A percentile compares a stretch with the other conserved stretches of the same genome.
Conservation (phyloP, 768 basidiomycete genomes). For the Mycena rebaudengoi region DNA sequence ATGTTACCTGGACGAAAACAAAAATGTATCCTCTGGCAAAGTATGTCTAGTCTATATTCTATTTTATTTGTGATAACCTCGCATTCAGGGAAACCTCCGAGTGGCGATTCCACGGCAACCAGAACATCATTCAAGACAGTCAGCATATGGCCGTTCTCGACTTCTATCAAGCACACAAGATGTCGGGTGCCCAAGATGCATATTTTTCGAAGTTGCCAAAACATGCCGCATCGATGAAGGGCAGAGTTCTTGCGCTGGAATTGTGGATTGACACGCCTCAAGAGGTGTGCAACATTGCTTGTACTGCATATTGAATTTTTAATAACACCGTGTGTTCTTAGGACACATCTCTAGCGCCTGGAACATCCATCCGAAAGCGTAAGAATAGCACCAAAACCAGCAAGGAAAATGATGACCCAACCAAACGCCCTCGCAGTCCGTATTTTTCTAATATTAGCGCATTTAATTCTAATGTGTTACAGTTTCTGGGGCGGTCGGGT, state of each 20-base stretch:
- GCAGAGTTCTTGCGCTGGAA: not conserved
- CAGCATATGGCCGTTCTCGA: conserved; percentile 3
- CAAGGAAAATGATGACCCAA: not conserved
- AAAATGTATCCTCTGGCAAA: not conserved
- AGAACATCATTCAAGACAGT: conserved; percentile 11
- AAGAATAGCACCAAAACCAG: not conserved
- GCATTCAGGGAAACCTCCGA: not conserved
- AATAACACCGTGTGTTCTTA: not conserved
- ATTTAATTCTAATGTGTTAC: not conserved
- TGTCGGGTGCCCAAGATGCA: not conserved
- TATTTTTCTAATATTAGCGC: not conserved
- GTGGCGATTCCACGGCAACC: conserved; percentile 7
- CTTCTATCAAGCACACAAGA: conserved; percentile 8
- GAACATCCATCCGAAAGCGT: not conserved
- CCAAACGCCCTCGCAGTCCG: conserved; percentile 7
- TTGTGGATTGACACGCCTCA: conserved; percentile 7
- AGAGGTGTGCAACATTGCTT: not conserved
- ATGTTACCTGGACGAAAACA: conserved; percentile 3
- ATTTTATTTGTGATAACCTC: not conserved
- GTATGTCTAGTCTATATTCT: not conserved
- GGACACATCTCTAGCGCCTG: not conserved
- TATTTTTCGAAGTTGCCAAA: conserved; percentile 11
- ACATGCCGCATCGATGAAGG: conserved; percentile 7
- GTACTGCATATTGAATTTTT: not conserved
- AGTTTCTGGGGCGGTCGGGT: not conserved